Percentiles rank a stretch among this genome's conserved stretches.
Evolutionary conservation across 345 rosid species (phyloP).

Genomic region (Ceriops decandra): DNA sequence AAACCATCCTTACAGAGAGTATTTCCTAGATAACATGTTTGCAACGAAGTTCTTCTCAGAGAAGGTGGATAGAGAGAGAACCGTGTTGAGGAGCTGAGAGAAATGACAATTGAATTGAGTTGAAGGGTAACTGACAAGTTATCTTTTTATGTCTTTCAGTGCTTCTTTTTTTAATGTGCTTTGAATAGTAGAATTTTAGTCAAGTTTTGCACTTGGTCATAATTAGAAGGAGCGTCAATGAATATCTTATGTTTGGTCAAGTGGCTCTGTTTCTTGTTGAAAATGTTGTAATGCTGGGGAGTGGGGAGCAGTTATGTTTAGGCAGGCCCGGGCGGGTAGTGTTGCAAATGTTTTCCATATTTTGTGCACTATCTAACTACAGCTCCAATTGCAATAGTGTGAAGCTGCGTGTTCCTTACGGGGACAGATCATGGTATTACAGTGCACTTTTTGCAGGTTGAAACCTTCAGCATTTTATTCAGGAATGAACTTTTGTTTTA

Average conservation of each 20-base stretch:
- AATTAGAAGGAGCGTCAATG: neutral
- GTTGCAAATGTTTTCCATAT: too few relatives aligned
- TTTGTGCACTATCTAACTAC: too few relatives aligned
- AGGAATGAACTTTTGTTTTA: neutral
- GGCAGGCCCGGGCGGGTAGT: too few relatives aligned
- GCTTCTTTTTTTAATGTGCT: neutral
- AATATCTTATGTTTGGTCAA: neutral
- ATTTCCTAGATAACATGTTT: slow-evolving; percentile 68
- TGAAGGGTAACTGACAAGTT: neutral
- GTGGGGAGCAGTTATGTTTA: neutral
- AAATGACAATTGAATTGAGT: neutral
- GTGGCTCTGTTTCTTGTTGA: neutral
- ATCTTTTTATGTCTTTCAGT: neutral
- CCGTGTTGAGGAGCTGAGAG: slow-evolving; percentile 6
- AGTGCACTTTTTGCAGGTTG: too few relatives aligned
- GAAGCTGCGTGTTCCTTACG: too few relatives aligned
- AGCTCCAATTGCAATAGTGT: too few relatives aligned
- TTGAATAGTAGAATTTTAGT: neutral
- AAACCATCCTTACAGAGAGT: slow-evolving; percentile 86
- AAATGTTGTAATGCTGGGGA: neutral
- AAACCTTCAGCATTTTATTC: neutral
- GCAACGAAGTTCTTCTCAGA: slow-evolving; percentile 60
- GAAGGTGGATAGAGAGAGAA: slow-evolving; percentile 34
- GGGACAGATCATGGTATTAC: too few relatives aligned
- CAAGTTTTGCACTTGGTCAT: neutral